Evolutionary conservation across 345 rosid species (phyloP).

Genomic region (Hibiscus syriacus): DNA sequence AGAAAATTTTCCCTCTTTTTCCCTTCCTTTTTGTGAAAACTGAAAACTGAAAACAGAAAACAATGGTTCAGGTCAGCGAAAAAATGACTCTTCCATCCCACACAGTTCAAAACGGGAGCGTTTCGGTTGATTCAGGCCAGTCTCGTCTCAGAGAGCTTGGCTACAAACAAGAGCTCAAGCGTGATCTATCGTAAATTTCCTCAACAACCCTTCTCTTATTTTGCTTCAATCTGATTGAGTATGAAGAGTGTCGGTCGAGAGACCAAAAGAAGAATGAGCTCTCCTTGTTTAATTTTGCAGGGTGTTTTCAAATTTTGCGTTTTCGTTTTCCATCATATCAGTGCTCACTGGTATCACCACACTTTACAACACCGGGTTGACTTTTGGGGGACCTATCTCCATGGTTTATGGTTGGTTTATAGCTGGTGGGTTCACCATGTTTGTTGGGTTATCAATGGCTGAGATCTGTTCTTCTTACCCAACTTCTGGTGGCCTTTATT

Average conservation of each 20-base stretch:
- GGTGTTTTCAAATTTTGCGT: constrained; percentile 86
- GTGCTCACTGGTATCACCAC: constrained; percentile 92
- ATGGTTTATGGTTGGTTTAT: constrained; percentile 85
- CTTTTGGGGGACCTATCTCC: constrained; percentile 71
- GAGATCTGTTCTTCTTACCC: constrained; percentile 97
- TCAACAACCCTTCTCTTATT: background rate
- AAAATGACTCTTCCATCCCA: constrained; percentile 27
- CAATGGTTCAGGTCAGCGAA: constrained; percentile 13
- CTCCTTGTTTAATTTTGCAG: constrained; percentile 33
- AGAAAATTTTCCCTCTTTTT: background rate
- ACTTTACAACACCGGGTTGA: constrained; percentile 72
- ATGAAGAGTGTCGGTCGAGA: background rate
- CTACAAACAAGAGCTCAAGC: constrained; percentile 96
- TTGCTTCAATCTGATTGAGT: background rate
- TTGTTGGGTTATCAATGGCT: constrained; percentile 84
- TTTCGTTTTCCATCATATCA: constrained; percentile 88
- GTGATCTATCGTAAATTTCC: constrained; percentile 71
- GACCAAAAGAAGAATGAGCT: background rate
- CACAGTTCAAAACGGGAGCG: constrained; percentile 15
- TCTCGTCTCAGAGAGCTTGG: constrained; percentile 81
- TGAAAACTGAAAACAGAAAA: no score
- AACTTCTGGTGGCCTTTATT: constrained; percentile 95
- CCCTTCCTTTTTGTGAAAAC: background rate
- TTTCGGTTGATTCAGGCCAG: constrained; percentile 50
- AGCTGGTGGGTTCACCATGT: constrained; percentile 76